A percentile compares a stretch with the other conserved stretches of the same genome.
These are phyloP conservation scores for Candida ficus DNA, from an alignment of 805 yeast genomes.

Conservation along the genomic window DNA sequence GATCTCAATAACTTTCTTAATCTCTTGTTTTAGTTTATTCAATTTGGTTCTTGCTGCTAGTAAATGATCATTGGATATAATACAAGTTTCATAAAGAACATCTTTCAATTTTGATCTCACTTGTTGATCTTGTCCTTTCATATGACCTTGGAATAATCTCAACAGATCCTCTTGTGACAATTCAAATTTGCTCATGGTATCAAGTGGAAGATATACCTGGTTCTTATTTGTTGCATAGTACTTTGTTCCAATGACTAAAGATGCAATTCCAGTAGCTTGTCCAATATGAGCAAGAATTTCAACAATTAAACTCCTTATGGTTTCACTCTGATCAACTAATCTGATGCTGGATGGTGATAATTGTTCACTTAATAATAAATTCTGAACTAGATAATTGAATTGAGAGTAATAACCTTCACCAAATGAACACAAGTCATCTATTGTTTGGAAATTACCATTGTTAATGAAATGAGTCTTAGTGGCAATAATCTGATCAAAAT, in stretches of 20 bases:
- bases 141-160: slow-evolving; percentile 33
- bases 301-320: slow-evolving; percentile 39
- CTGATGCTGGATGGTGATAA: slow-evolving; percentile 51
- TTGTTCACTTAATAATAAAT: slow-evolving; percentile 48
- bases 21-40: slow-evolving; percentile 31
- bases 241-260: slow-evolving; percentile 53
- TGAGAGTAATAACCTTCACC: slow-evolving; percentile 82
- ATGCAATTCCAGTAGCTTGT: slow-evolving; percentile 70
- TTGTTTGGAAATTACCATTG: slow-evolving; percentile 38
- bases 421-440: slow-evolving; percentile 60
- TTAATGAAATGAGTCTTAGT: slow-evolving; percentile 51
- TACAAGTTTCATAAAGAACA: slow-evolving; percentile 64
- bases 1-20: slow-evolving; percentile 26
- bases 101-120: slow-evolving; percentile 42
- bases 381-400: slow-evolving; percentile 61
- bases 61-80: slow-evolving; percentile 75
- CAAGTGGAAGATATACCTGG: slow-evolving; percentile 54
- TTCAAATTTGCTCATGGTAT: slow-evolving; percentile 44
- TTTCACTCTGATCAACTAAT: slow-evolving; percentile 41
- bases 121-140: slow-evolving; percentile 8
- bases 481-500: slow-evolving; percentile 55
- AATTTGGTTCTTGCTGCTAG: slow-evolving; percentile 61
- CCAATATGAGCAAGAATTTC: slow-evolving; percentile 79
- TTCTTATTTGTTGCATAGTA: slow-evolving; percentile 45
- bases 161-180: slow-evolving; percentile 63